phyloP scores from a whole-genome alignment of 225 moss, liverwort and hornwort genomes.

The Lunularia cruciata region DNA sequence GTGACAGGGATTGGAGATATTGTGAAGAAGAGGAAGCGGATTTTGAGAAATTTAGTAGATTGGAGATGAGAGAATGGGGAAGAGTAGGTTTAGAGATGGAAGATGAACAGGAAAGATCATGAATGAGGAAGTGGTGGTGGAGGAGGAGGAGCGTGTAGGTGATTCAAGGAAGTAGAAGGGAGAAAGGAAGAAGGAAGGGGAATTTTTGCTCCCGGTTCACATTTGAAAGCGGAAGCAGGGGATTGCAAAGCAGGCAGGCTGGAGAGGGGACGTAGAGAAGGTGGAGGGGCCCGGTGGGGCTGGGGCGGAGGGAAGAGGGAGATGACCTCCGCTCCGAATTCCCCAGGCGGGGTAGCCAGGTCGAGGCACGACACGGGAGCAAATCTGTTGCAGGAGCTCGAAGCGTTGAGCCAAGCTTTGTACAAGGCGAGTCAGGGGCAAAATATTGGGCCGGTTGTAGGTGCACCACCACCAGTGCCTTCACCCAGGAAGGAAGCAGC shows the following conservation, averaged over 20 bases:
- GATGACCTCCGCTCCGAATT: conserved; percentile 52
- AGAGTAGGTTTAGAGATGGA: background rate
- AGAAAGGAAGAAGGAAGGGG: background rate
- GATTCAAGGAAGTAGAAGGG: no score
- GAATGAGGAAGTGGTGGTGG: background rate
- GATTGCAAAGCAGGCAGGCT: conserved; percentile 21
- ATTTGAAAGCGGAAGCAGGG: conserved; percentile 13
- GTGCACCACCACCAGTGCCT: conserved; percentile 23
- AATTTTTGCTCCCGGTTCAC: conserved; percentile 1
- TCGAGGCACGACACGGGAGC: conserved; percentile 50
- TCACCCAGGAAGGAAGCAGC: conserved; percentile 36
- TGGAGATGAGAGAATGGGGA: no score
- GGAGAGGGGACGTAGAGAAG: conserved; percentile 21
- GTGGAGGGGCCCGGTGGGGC: conserved; percentile 21
- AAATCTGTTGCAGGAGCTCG: conserved; percentile 84
- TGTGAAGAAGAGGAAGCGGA: no score
- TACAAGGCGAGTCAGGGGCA: conserved; percentile 75
- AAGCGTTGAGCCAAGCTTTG: conserved; percentile 89
- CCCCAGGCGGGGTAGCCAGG: conserved; percentile 50
- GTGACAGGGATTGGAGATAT: no score
- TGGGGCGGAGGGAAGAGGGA: conserved; percentile 21
- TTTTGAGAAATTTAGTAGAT: no score
- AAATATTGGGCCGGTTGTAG: conserved; percentile 34
- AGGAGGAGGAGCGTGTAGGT: background rate
- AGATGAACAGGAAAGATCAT: background rate